Evolutionary conservation across 1,139 yeast species (phyloP).

Genomic region (Taphrina betulina): DNA sequence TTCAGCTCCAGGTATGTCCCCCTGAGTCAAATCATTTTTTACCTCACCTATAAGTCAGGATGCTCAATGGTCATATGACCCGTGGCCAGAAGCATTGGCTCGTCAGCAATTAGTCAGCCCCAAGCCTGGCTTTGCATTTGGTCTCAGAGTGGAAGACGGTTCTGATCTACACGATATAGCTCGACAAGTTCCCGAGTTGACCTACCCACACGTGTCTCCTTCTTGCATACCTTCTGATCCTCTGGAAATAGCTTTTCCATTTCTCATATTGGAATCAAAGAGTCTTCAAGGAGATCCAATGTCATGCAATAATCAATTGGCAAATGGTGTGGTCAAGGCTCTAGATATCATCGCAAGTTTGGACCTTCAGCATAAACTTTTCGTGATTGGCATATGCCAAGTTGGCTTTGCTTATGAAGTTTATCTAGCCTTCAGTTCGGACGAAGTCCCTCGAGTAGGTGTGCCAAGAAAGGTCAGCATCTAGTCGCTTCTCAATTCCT

Average conservation of each 20-base stretch:
- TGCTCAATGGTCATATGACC: conserved; percentile 12
- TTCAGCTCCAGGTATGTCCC: conserved; percentile 11
- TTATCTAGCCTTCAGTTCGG: conserved; percentile 9
- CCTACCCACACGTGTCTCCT: conserved; percentile 8
- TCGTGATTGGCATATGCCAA: conserved; percentile 13
- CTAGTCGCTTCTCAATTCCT: neutral
- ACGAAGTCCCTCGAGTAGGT: conserved; percentile 4
- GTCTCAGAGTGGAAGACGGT: conserved; percentile 3
- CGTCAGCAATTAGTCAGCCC: conserved; percentile 13
- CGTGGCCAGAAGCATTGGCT: conserved; percentile 10
- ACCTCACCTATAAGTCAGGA: conserved; percentile 10
- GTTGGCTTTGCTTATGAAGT: conserved; percentile 11
- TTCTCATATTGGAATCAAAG: conserved; percentile 10
- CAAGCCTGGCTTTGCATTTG: conserved; percentile 9
- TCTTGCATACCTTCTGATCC: conserved; percentile 12
- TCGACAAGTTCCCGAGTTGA: conserved; percentile 13
- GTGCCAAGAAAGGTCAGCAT: conserved; percentile 11
- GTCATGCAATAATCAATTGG: conserved; percentile 13
- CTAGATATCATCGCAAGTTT: conserved; percentile 11
- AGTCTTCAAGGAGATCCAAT: conserved; percentile 10
- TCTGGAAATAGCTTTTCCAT: conserved; percentile 10
- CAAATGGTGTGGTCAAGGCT: conserved; percentile 7
- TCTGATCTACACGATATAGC: conserved; percentile 11
- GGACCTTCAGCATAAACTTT: conserved; percentile 6
- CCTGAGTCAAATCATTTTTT: conserved; percentile 1